Evolutionary conservation across 176 grass and related monocot species (phyloP), one percentile per base, ranked within the genome.

Genomic region (Carex pumila): DNA sequence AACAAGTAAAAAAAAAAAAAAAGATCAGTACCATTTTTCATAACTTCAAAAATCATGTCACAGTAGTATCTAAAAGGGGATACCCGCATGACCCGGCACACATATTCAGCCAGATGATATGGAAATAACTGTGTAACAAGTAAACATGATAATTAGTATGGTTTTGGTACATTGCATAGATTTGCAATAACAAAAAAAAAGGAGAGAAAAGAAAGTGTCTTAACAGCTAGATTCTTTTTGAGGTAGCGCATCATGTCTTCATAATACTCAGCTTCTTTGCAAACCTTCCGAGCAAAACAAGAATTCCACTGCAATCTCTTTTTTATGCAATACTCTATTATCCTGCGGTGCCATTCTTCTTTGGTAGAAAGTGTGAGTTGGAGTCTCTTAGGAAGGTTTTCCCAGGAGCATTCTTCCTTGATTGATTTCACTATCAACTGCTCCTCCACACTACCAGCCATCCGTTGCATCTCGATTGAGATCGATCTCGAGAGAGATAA

Each of bases 161-260:
- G 18, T 60, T 60, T 60, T 19, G 57, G 47, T 2, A 50, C 9
- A 50, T 50, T 50, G 47, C 47, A 50, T 50, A 50, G 9, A 30
- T 71, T 43, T 15, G 67, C 36, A 72, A 71, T 7, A 71, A 72
- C 3, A 7, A 49, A 59, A 58, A 7, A 49, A 59, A 58, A 86
- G 4, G 39, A 54, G 13, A 6, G 17, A 72, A 47, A 62, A 75
- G 18, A 18, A 73, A 47, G 17, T 81, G 67, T 89, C 37, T 39
- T 39, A 39, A 95, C 92, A 61, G 93, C 89, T 69, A 98, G 89
- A 90, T 95, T 98, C 84, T 49, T 89, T 65, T 88, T 86, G n/a
- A 95, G 89, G 71, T 98, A 95, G 54, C 81, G 89, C 96, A 98
- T 98, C 96, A 98, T 95, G 54, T 98, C 93, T 73, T 98, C 96